These are phyloP conservation scores for Paraphaeosphaeria minitans DNA, from an alignment of 2,329 filamentous ascomycete genomes.

Conservation along the genomic window DNA sequence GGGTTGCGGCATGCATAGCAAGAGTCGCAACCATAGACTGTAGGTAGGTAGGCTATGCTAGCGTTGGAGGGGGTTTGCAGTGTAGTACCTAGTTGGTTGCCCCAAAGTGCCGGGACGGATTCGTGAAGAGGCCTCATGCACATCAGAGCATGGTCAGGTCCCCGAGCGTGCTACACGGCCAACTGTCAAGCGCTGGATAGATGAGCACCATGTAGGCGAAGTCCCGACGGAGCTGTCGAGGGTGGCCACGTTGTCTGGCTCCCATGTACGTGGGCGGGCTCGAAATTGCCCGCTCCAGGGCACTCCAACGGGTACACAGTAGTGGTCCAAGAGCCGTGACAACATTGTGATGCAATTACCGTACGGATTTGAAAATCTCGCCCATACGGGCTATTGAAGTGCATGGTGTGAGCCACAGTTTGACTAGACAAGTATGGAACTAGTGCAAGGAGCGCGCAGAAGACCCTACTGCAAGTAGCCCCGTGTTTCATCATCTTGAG, in stretches of 20 bases:
- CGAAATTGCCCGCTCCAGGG: background rate
- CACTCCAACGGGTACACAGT: too few species aligned
- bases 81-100: background rate
- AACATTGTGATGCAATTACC: background rate
- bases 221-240: background rate
- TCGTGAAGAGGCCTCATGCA: background rate
- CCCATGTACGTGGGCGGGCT: background rate
- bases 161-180: background rate
- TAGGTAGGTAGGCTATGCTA: background rate
- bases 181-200: background rate
- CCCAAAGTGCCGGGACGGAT: conserved; percentile 3
- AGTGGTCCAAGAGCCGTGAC: too few species aligned
- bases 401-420: background rate
- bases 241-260: background rate
- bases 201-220: background rate
- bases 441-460: background rate
- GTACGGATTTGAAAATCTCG: background rate
- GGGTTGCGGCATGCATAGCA: background rate
- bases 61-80: background rate
- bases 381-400: background rate
- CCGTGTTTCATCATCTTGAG: background rate
- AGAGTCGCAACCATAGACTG: too few species aligned
- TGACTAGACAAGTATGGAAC: background rate
- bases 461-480: background rate
- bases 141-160: background rate